Conservation (phyloP, 306 rosid genomes). For the Astragalus glycyphyllos region DNA sequence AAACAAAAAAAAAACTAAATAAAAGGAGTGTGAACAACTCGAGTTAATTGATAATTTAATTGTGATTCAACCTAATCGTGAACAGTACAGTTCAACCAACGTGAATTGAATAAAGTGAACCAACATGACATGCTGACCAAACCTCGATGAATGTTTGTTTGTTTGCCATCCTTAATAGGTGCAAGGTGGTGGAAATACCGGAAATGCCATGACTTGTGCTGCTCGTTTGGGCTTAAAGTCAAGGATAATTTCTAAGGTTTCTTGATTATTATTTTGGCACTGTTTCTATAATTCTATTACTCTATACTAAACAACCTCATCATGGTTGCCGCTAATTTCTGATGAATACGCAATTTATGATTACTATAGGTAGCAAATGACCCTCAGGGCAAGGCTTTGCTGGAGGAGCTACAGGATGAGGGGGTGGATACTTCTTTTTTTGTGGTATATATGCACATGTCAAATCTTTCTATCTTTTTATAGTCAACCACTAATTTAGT, state of each 20-base stretch:
- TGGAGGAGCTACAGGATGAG: slow-evolving; percentile 54
- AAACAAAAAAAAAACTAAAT: too few species aligned
- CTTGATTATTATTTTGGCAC: neutral
- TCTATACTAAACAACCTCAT: slow-evolving; percentile 15
- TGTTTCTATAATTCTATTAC: neutral
- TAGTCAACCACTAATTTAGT: too few species aligned
- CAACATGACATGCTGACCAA: too few species aligned
- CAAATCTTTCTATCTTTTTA: too few species aligned
- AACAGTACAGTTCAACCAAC: too few species aligned
- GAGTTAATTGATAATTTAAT: too few species aligned
- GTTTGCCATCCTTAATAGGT: slow-evolving; percentile 56
- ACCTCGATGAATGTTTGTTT: slow-evolving; percentile 35
- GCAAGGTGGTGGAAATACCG: slow-evolving; percentile 89
- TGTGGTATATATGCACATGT: slow-evolving; percentile 35
- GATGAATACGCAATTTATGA: slow-evolving; percentile 41
- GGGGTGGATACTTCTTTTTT: slow-evolving; percentile 58
- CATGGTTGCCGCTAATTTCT: slow-evolving; percentile 21
- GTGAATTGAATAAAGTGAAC: too few species aligned
- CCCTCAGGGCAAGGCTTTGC: slow-evolving; percentile 48
- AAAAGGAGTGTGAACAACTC: too few species aligned
- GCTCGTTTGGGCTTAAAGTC: slow-evolving; percentile 87
- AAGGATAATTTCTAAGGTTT: slow-evolving; percentile 83
- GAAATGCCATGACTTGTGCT: slow-evolving; percentile 83
- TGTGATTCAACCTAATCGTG: too few species aligned
- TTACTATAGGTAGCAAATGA: slow-evolving; percentile 58